Evolutionary conservation across 1,284 basidiomycete species (phyloP).

Genomic region (Ustilago esculenta): DNA sequence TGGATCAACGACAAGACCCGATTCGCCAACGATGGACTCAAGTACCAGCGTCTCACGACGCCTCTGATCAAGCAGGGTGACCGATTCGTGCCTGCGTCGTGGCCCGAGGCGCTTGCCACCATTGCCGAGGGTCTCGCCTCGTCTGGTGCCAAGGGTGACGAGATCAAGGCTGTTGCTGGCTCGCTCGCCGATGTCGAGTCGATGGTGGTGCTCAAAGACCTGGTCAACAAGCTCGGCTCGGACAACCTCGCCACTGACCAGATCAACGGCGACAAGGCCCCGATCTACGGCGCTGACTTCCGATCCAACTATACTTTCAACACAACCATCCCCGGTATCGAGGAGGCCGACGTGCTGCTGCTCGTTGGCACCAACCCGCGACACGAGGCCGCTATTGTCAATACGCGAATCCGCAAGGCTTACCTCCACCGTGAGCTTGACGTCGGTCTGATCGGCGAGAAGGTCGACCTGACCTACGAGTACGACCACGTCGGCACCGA

Average conservation of each 20-base stretch:
- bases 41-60: slow-evolving; percentile 92
- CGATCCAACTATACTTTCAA: slow-evolving; percentile 98
- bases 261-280: slow-evolving; percentile 73
- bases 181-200: slow-evolving; percentile 93
- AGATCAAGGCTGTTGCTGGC: slow-evolving; percentile 95
- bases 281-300: slow-evolving; percentile 85
- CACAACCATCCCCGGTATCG: slow-evolving; percentile 88
- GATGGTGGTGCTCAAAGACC: slow-evolving; percentile 91
- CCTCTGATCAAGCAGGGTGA: slow-evolving; percentile 91
- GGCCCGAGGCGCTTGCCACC: slow-evolving; percentile 88
- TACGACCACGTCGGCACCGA: slow-evolving; percentile 89
- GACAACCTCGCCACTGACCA: slow-evolving; percentile 91
- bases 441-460: slow-evolving; percentile 88
- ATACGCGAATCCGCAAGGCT: slow-evolving; percentile 93
- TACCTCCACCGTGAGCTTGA: slow-evolving; percentile 88
- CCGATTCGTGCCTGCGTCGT: slow-evolving; percentile 87
- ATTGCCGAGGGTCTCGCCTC: slow-evolving; percentile 80
- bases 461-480: slow-evolving; percentile 89
- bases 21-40: slow-evolving; percentile 93
- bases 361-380: slow-evolving; percentile 96
- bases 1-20: slow-evolving; percentile 99
- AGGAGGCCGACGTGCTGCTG: slow-evolving; percentile 90
- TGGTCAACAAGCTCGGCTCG: slow-evolving; percentile 91
- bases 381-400: slow-evolving; percentile 96
- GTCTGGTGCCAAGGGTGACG: slow-evolving; percentile 88